These are phyloP conservation scores for Xylaria sp. DNA, from an alignment of 495 filamentous ascomycete species.

Conservation along the genomic window DNA sequence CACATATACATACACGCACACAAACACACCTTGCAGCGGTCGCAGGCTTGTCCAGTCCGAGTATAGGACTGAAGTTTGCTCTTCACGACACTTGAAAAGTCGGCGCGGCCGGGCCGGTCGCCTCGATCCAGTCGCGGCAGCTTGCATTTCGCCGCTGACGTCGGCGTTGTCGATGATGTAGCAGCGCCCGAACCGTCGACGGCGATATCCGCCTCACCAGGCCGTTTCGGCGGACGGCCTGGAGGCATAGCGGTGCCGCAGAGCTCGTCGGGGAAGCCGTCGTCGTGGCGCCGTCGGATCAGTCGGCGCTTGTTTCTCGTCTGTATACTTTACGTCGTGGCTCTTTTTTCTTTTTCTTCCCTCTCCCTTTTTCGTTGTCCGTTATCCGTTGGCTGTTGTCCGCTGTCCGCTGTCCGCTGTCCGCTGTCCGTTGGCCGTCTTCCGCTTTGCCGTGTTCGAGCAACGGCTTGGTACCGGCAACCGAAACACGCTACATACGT, in stretches of 20 bases:
- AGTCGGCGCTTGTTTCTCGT: conserved; percentile 3
- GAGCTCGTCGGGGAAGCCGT: conserved; percentile 25
- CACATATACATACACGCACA: neutral
- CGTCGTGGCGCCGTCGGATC: conserved; percentile 17
- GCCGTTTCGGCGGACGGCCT: conserved; percentile 49
- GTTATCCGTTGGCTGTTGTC: too few species aligned
- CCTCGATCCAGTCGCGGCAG: conserved; percentile 53
- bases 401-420: too few species aligned
- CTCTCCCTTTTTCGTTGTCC: neutral
- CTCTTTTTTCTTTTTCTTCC: neutral
- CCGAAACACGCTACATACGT: conserved; percentile 14
- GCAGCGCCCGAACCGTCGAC: conserved; percentile 10
- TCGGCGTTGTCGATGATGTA: conserved; percentile 32
- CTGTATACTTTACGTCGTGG: too few species aligned
- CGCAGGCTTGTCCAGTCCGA: conserved; percentile 86
- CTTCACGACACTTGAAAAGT: conserved; percentile 73
- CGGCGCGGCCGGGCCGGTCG: conserved; percentile 49
- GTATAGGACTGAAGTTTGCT: conserved; percentile 67
- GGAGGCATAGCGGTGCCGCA: conserved; percentile 45
- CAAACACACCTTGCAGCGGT: conserved; percentile 80
- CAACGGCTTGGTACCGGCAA: neutral
- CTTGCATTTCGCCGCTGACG: conserved; percentile 51
- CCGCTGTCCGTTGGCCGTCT: too few species aligned
- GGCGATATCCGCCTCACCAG: conserved; percentile 45
- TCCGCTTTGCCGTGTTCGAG: neutral